phyloP scores from a whole-genome alignment of 108 stramenopile species.

The Fragilaria crotonensis region DNA sequence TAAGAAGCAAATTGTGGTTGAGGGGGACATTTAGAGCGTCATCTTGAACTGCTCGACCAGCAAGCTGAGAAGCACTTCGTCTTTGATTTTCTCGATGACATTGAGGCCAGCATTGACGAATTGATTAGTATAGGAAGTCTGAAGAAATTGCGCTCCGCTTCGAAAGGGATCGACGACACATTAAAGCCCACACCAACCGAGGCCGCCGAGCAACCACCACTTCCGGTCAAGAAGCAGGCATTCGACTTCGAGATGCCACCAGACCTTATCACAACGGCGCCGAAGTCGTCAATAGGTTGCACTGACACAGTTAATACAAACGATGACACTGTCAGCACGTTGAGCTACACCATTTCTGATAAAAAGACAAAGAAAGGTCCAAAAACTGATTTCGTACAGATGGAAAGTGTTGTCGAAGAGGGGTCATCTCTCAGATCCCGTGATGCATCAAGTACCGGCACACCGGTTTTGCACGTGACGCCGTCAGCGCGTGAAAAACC shows the following conservation, averaged over 20 bases:
- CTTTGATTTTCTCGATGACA: slow-evolving; percentile 23
- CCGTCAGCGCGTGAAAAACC: background rate
- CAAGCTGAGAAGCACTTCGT: slow-evolving; percentile 21
- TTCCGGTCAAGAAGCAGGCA: background rate
- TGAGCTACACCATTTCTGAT: background rate
- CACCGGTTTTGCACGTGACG: background rate
- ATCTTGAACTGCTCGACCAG: slow-evolving; percentile 22
- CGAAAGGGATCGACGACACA: background rate
- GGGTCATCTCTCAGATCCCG: background rate
- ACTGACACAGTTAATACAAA: background rate
- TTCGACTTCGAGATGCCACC: background rate
- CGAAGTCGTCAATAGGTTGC: background rate
- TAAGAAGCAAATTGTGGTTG: no score
- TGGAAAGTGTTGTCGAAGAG: background rate
- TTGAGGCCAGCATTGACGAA: slow-evolving; percentile 31
- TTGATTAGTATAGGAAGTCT: slow-evolving; percentile 3
- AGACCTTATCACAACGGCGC: background rate
- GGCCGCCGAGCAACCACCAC: background rate
- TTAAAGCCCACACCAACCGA: background rate
- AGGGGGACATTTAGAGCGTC: slow-evolving; percentile 21
- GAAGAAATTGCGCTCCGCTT: background rate
- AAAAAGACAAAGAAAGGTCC: background rate
- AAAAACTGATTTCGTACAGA: background rate
- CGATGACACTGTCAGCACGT: background rate
- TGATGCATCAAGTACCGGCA: background rate